Base-by-base conservation (phyloP, 257 asterid species). In the Penstemon davidsonii region DNA sequence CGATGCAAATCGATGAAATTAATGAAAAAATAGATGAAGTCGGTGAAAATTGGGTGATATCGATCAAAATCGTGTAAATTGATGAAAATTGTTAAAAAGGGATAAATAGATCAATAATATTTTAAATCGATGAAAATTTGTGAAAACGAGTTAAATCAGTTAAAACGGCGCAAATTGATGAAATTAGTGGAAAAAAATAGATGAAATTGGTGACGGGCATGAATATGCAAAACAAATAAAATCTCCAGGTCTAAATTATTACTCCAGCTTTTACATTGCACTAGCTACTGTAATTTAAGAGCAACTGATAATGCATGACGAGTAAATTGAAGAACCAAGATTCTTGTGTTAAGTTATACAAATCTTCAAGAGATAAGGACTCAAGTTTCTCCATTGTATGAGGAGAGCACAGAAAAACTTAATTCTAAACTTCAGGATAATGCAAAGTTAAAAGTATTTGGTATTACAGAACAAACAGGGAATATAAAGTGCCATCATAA, bases 371-470 rank as follows among this genome's bases (percentile, higher is more conserved):
- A 47, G 25, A 46, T 45, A 44, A 18, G 6, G 55, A 60, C 43
- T 63, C 19, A 10, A 9, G 42, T 47, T 33, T 9, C 55, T 47
- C 43, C 68, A 42, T 41, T 63, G 10, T 5, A 63, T 45, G 68
- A 25, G 55, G 54, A 46, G 56, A 63, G 57, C 55, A 55, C 60
- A 55, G 13, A 45, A 46, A 42, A n/a, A 41, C 25, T 18, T 8
- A 63, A 9, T 46, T 45, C 12, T 43, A 45, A 11, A 19, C 39
- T 60, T 40, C 43, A 36, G 61, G 42, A 41, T 42, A n/a, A 4
- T 8, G 25, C 15, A 44, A 62, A 25, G 15, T 19, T 18, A 18
- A 41, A 66, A 66, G 36, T 12, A 55, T 42, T 15, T 18, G 44
- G 55, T 19, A 42, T 18, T 6, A 51, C 54, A 54, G 33, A 66